A percentile compares a stretch with the other conserved stretches of the same genome.
phyloP scores from a whole-genome alignment of 441 rosid genomes.

The Rhodomyrtus psidioides region DNA sequence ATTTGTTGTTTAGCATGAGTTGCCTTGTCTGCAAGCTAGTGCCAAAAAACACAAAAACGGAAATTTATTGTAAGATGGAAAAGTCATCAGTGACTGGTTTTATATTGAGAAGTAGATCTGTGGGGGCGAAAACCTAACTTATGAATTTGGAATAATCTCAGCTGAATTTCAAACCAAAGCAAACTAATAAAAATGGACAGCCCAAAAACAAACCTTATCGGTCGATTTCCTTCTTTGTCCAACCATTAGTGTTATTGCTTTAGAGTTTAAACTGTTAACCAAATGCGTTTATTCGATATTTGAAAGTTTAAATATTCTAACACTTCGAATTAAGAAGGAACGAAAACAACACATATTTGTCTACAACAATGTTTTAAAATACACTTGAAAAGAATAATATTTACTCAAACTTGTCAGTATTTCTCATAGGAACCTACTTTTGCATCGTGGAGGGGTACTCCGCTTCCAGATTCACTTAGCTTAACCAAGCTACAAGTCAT shows the following conservation, averaged over 20 bases:
- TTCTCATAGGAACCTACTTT: neutral
- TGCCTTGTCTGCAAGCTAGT: neutral
- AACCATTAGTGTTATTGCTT: neutral
- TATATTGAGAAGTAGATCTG: neutral
- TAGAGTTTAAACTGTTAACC: neutral
- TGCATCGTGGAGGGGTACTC: neutral
- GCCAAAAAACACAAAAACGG: neutral
- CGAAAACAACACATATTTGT: neutral
- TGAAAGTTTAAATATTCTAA: neutral
- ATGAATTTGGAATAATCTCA: neutral
- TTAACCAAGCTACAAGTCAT: neutral
- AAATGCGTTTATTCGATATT: neutral
- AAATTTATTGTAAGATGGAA: neutral
- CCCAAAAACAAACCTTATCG: neutral
- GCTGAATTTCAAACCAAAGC: neutral
- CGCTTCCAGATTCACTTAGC: neutral
- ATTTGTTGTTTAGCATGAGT: neutral
- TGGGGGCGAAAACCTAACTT: neutral
- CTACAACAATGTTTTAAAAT: neutral
- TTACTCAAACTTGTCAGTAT: neutral
- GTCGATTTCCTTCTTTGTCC: neutral
- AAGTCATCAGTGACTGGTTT: neutral
- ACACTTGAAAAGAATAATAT: neutral
- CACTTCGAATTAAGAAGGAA: neutral
- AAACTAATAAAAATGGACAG: neutral